Base-by-base conservation (phyloP, 164 flowering plant species). In the Nelumbo lutea region DNA sequence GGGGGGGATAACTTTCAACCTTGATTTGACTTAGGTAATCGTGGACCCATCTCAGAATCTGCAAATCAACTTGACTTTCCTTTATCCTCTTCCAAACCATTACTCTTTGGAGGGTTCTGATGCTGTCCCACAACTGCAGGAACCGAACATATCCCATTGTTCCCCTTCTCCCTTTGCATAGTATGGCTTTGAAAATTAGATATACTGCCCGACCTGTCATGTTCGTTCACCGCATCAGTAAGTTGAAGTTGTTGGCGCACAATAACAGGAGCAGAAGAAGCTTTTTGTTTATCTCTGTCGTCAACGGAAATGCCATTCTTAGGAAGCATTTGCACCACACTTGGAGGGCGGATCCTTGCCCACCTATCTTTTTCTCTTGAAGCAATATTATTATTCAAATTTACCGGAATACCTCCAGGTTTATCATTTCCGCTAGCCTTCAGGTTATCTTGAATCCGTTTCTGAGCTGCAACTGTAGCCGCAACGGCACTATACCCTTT, bases 381-480 rank as follows among this genome's bases (percentile, higher is more conserved):
- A 3, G 15, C 57, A 52, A 45, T 55, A 72, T 61, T n/a, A n/a
- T n/a, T 66, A 68, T 40, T 62, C 53, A 51, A 48, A 45, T 58
- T 1, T 13, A 39, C 42, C 15, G 14, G 14, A 40, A 42, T 43
- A 13, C 66, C 55, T 43, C 61, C 73, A 40, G 60, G 44, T 13
- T 53, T 69, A 4, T 59, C 62, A 48, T 13, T 47, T 10, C 48
- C 14, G 5, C 14, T 43, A 10, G 50, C 4, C 42, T 10, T 50
- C 40, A 53, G 5, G 15, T 66, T 41, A 57, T 42, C 70, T 44
- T 59, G 65, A 47, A 67, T 48, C 56, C 65, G 75, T 74, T n/a
- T n/a, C 63, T 76, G 74, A 39, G 58, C 69, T n/a, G 56, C 73
- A 38, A 51, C 62, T 46, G 75, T 69, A 51, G 70, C 71, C 67